These are phyloP conservation scores for Coemansia sp. DNA, from an alignment of 192 early-diverging fungal species.

Conservation along the genomic window DNA sequence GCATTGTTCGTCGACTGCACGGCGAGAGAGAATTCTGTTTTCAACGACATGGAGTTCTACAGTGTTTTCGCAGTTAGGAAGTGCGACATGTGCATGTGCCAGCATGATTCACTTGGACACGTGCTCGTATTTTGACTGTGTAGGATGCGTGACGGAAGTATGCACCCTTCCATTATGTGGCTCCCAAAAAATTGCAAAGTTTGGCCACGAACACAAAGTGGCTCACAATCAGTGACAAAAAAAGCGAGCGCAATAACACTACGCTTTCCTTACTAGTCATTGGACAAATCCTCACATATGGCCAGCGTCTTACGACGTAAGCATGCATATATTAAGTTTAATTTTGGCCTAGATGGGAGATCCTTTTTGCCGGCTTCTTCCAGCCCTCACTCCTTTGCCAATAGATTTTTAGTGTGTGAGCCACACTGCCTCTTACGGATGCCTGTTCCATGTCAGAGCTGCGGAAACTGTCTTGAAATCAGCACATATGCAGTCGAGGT, in stretches of 20 bases:
- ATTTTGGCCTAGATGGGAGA: neutral
- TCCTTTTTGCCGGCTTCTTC: neutral
- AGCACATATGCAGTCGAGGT: neutral
- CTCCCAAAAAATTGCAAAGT: neutral
- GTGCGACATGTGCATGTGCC: constrained; percentile 4
- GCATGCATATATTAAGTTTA: constrained; percentile 18
- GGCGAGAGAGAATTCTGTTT: neutral
- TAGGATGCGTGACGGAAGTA: neutral
- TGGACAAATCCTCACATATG: neutral
- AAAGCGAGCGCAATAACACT: neutral
- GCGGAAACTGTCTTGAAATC: constrained; percentile 4
- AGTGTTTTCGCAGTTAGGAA: neutral
- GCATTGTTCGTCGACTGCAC: neutral
- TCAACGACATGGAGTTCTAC: neutral
- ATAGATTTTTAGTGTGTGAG: neutral
- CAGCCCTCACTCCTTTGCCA: neutral
- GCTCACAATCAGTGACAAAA: neutral
- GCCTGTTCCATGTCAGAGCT: neutral
- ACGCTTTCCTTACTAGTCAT: neutral
- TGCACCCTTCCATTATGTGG: neutral
- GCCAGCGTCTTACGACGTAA: neutral
- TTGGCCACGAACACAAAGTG: neutral
- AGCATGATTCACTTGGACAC: neutral
- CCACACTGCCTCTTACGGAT: neutral
- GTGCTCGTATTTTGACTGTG: neutral